These are phyloP conservation scores for Penicillium sp. DNA, from an alignment of 2,329 filamentous ascomycete genomes.

Conservation along the genomic window DNA sequence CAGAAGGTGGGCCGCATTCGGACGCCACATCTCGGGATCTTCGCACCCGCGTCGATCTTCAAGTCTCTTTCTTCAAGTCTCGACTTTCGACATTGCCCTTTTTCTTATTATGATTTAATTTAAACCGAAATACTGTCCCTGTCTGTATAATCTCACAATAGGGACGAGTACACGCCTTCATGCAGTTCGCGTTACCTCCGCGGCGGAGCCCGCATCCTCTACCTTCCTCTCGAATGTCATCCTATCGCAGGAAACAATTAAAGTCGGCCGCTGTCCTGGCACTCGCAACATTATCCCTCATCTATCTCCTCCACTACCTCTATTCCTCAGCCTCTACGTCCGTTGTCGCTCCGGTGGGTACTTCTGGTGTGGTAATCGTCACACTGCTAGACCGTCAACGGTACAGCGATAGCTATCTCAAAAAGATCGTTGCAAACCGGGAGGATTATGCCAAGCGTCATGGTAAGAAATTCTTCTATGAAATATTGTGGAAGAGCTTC, in stretches of 20 bases:
- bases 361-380: conserved; percentile 68
- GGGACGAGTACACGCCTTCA: conserved; percentile 38
- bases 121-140: background rate
- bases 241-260: conserved; percentile 59
- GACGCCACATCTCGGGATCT: conserved; percentile 8
- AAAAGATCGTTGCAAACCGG: conserved; percentile 76
- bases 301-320: conserved; percentile 59
- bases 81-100: background rate
- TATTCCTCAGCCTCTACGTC: conserved; percentile 32
- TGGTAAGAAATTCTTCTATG: conserved; percentile 55
- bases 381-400: conserved; percentile 72
- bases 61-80: background rate
- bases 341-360: conserved; percentile 28
- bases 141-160: conserved; percentile 19
- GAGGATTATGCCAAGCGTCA: conserved; percentile 80
- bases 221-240: conserved; percentile 46
- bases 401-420: conserved; percentile 65
- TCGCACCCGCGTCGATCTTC: conserved; percentile 7
- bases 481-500: background rate
- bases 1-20: conserved; percentile 7
- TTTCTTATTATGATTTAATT: conserved; percentile 13
- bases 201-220: conserved; percentile 77
- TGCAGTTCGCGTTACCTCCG: conserved; percentile 89
- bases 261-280: conserved; percentile 57
- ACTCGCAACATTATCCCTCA: conserved; percentile 55